These are phyloP conservation scores for Suhomyces ambrosiae DNA, from an alignment of 1,139 yeast species.

Conservation along the genomic window DNA sequence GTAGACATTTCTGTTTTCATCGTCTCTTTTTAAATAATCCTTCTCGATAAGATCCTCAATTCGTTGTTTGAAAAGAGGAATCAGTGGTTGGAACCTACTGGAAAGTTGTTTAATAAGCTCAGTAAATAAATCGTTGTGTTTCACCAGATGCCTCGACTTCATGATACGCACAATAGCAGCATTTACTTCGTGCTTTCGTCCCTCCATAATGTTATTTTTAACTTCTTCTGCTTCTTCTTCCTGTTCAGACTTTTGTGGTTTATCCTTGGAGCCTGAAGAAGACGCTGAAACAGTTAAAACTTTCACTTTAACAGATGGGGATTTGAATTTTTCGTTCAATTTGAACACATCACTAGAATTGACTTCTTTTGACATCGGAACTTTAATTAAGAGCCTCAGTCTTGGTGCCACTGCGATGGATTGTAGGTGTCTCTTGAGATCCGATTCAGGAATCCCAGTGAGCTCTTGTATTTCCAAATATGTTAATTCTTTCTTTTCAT, in stretches of 20 bases:
- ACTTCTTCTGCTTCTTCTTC: constrained; percentile 43
- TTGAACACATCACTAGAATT: constrained; percentile 63
- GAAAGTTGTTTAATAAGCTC: constrained; percentile 67
- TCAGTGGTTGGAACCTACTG: constrained; percentile 69
- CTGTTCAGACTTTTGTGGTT: constrained; percentile 39
- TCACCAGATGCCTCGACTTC: constrained; percentile 69
- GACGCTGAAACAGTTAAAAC: constrained; percentile 66
- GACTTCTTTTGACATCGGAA: constrained; percentile 76
- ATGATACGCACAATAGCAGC: constrained; percentile 89
- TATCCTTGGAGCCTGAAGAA: constrained; percentile 21
- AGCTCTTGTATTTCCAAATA: constrained; percentile 62
- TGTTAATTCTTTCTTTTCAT: constrained; percentile 41
- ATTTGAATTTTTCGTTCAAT: constrained; percentile 70
- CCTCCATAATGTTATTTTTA: constrained; percentile 37
- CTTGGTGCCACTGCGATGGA: constrained; percentile 86
- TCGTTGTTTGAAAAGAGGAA: constrained; percentile 68
- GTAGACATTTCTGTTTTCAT: constrained; percentile 60
- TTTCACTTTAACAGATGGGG: constrained; percentile 73
- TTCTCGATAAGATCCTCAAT: constrained; percentile 81
- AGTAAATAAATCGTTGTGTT: constrained; percentile 65
- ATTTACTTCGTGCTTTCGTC: constrained; percentile 65
- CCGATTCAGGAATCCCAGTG: constrained; percentile 74
- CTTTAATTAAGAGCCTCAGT: constrained; percentile 68
- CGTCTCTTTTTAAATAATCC: constrained; percentile 79
- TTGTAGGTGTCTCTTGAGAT: constrained; percentile 74